Evolutionary conservation across 2,329 filamentous ascomycete species (phyloP).

Genomic region (Teratosphaeria nubilosa): DNA sequence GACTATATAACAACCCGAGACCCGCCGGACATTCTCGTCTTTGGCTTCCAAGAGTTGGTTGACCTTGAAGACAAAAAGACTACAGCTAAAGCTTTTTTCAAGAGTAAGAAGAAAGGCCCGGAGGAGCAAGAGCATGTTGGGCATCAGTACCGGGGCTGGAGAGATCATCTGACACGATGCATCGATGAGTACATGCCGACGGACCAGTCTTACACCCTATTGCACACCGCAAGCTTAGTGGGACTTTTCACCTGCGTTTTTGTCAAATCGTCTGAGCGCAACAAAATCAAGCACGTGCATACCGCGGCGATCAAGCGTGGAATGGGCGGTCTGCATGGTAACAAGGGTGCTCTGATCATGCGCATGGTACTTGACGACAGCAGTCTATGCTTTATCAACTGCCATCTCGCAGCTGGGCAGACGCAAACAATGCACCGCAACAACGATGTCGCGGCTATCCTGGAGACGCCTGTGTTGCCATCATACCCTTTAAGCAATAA

Average conservation of each 20-base stretch:
- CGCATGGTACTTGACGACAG: constrained; percentile 92
- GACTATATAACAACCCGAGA: constrained; percentile 67
- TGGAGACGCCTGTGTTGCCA: constrained; percentile 70
- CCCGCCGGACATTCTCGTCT: constrained; percentile 81
- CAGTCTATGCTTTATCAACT: constrained; percentile 93
- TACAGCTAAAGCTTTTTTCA: constrained; percentile 87
- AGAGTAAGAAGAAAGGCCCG: constrained; percentile 74
- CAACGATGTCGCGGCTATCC: constrained; percentile 80
- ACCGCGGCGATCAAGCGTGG: constrained; percentile 86
- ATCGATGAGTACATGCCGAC: constrained; percentile 75
- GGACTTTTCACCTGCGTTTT: constrained; percentile 95
- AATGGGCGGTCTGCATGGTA: constrained; percentile 89
- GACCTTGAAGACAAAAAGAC: constrained; percentile 96
- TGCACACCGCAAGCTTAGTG: constrained; percentile 84
- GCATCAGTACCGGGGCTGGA: constrained; percentile 93
- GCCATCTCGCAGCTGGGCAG: constrained; percentile 90
- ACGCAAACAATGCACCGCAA: constrained; percentile 82
- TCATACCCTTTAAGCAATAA: constrained; percentile 42
- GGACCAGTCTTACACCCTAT: constrained; percentile 67
- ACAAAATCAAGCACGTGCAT: constrained; percentile 65
- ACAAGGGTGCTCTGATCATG: constrained; percentile 87
- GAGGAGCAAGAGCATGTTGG: constrained; percentile 84
- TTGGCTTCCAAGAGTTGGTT: constrained; percentile 97
- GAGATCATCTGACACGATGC: constrained; percentile 73
- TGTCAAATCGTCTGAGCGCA: constrained; percentile 68